Base-by-base conservation (phyloP, 78 protist species). In the Dictyostelium firmibasis region DNA sequence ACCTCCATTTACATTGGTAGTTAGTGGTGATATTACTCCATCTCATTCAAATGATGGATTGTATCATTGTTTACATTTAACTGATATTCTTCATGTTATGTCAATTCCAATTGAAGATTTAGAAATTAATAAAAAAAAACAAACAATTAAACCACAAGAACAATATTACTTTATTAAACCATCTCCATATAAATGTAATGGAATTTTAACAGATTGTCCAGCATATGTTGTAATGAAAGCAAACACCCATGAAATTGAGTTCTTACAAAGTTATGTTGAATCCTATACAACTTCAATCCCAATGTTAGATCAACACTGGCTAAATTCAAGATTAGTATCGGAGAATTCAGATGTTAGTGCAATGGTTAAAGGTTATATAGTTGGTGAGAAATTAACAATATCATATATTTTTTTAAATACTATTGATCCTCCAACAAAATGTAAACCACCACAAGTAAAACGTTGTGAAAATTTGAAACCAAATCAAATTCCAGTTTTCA, bases 241-340 rank as follows among this genome's bases (percentile, higher is more conserved):
- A 11, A 85, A 85, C n/a, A 74, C 92, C 20, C 10, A 47, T 0
- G 70, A 74, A 33, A 67, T 67, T 67, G 38, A 67, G 27, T 85
- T 33, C 27, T 18, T 74, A 10, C 18, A 31, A 2, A 16, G 53
- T 0, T 85, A 31, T 29, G 2, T 1, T 13, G 84, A 85, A 50
- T 9, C 36, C 7, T 74, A 74, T 36, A 25, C 84, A 8, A n/a
- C 10, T 0, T 10, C 29, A 31, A 67, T 85, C 11, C 47, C 70
- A 29, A 35, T 85, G 4, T n/a, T 85, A 20, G 84, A 85, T 35
- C 35, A n/a, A 27, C 13, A 35, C 1, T 85, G 82, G 84, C 53
- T 85, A 11, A 33, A 20, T 13, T 44, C 92, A 11, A n/a, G 92
- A 50, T 57, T 85, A 18, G 33, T 85, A 7, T n/a, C 33, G 4